A percentile compares a stretch with the other conserved stretches of the same genome.
These are phyloP conservation scores for Nakazawaea holstii DNA, from an alignment of 805 yeast genomes.

Conservation along the genomic window DNA sequence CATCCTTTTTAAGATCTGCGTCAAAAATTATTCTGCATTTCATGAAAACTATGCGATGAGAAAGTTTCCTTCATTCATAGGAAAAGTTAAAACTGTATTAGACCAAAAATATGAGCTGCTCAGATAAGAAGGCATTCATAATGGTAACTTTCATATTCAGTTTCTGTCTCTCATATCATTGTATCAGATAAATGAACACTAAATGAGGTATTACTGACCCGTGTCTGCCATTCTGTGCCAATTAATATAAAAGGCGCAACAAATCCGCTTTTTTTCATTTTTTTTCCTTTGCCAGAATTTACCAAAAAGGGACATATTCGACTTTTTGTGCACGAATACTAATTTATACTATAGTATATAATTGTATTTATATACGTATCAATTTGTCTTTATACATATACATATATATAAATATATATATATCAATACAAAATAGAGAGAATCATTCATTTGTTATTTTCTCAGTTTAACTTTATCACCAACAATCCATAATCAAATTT, in stretches of 20 bases:
- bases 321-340: neutral
- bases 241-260: neutral
- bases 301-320: neutral
- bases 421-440: neutral
- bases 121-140: no score
- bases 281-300: neutral
- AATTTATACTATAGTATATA: neutral
- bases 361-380: neutral
- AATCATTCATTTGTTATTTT: constrained; percentile 5
- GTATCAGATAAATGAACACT: no score
- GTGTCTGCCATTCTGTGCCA: neutral
- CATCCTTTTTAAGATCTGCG: no score
- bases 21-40: no score
- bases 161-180: no score
- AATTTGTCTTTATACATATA: neutral
- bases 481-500: no score
- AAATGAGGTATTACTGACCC: neutral
- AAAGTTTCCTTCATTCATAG: no score
- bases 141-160: no score
- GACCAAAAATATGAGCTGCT: no score
- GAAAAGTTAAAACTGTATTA: no score
- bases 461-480: neutral
- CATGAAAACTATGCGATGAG: no score
- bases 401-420: neutral
- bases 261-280: constrained; percentile 1